Evolutionary conservation across 257 asterid genomes (phyloP), one percentile per base, ranked within the genome.

Genomic region (Rhazya stricta): DNA sequence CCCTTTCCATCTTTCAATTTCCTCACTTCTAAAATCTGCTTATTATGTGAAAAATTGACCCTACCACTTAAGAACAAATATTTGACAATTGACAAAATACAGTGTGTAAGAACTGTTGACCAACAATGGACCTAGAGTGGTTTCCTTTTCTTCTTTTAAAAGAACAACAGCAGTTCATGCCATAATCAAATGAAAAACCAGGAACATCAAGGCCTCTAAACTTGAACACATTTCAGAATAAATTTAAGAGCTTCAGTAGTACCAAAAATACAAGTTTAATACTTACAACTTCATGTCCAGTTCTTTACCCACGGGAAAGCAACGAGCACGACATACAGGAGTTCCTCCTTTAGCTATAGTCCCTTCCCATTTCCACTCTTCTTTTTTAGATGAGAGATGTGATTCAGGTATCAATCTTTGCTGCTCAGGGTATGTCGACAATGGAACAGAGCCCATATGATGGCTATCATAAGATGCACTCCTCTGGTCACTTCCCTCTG

Each of bases 331-430:
- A 78, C 98, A 94, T 68, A 94, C 88, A 36, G 91, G 76, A 73
- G 87, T 89, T 73, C 97, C 97, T 71, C 96, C 97, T 86, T 94
- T 94, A 63, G 91, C 92, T 77, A 94, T 89, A 81, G 89, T 81
- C 62, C 98, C 98, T 85, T 94, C 98, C 98, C 98, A 94, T 83
- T 88, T 90, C 97, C 98, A 94, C 78, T 85, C 97, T 80, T 83
- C 87, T 79, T 81, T 91, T 25, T 84, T 78, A 77, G 93, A 81
- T 36, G 87, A 68, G 74, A 76, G 87, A 29, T 79, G 77, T 74
- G 80, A 41, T 50, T 89, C 91, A 62, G 93, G 82, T 45, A 80
- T 71, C 79, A 72, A 81, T 81, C 91, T 88, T 74, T 85, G 88
- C 67, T 63, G 82, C 71, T 88, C 92, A 76, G 79, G 74, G 25